phyloP scores from a whole-genome alignment of 2,329 filamentous ascomycete species.

The Ceratocystis ficicola region DNA sequence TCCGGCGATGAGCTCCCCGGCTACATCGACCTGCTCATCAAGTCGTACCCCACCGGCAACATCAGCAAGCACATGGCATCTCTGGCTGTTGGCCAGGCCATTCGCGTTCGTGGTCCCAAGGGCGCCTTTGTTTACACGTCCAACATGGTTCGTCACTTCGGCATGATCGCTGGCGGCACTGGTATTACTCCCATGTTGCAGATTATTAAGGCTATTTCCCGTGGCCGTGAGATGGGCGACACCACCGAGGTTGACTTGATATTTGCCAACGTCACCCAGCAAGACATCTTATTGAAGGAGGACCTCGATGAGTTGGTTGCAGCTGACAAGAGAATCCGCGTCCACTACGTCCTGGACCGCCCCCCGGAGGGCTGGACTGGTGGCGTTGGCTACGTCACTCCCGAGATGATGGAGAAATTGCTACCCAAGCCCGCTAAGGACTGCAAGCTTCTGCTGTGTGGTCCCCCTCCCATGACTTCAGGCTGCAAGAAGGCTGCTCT shows the following conservation, averaged over 20 bases:
- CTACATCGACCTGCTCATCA: conserved; percentile 93
- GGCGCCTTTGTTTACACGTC: conserved; percentile 95
- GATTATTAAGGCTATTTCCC: conserved; percentile 79
- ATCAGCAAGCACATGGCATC: conserved; percentile 87
- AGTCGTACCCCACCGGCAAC: conserved; percentile 94
- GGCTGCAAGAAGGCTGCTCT: conserved; percentile 95
- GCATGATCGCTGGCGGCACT: conserved; percentile 95
- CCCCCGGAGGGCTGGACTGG: conserved; percentile 85
- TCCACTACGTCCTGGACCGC: conserved; percentile 95
- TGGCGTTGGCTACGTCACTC: conserved; percentile 86
- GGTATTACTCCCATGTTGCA: conserved; percentile 99
- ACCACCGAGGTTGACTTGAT: conserved; percentile 84
- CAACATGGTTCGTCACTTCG: conserved; percentile 92
- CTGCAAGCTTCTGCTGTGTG: conserved; percentile 88
- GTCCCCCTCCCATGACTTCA: conserved; percentile 90
- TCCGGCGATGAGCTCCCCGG: conserved; percentile 80
- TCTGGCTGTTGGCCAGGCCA: conserved; percentile 69
- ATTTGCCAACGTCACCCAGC: conserved; percentile 87
- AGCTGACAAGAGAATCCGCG: conserved; percentile 68
- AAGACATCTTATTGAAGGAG: conserved; percentile 88
- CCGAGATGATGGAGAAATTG: conserved; percentile 82
- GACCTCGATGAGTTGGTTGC: conserved; percentile 70
- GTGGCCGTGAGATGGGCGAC: conserved; percentile 66
- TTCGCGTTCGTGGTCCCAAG: conserved; percentile 89
- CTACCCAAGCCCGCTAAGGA: conserved; percentile 73